Conservation (phyloP, 495 filamentous ascomycete species). For the Pseudomonodictys pantanalensis region DNA sequence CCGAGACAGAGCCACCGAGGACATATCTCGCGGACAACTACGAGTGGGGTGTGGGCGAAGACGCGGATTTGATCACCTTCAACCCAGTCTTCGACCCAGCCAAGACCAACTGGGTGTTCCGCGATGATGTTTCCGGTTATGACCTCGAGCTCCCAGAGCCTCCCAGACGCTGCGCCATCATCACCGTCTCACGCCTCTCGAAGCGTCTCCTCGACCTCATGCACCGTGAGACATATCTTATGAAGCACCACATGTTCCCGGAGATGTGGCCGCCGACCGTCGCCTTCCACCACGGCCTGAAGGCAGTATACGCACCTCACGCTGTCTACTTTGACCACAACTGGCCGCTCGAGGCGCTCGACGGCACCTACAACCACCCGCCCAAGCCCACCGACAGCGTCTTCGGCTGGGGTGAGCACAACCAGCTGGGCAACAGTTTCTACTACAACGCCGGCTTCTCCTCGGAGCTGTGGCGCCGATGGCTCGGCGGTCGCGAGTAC, state of each 20-base stretch:
- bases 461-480: conserved; percentile 47
- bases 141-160: conserved; percentile 39
- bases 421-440: conserved; percentile 48
- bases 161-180: conserved; percentile 44
- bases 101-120: conserved; percentile 46
- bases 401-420: conserved; percentile 53
- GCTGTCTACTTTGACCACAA: conserved; percentile 49
- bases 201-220: conserved; percentile 40
- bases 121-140: conserved; percentile 45
- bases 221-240: conserved; percentile 41
- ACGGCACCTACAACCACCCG: conserved; percentile 47
- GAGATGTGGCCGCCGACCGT: conserved; percentile 45
- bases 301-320: conserved; percentile 49
- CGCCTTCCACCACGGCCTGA: conserved; percentile 44
- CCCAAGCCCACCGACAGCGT: conserved; percentile 39
- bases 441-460: conserved; percentile 51
- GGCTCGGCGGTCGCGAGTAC: conserved; percentile 48
- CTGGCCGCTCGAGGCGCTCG: conserved; percentile 46
- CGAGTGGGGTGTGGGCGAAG: conserved; percentile 59
- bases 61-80: conserved; percentile 55
- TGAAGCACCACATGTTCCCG: conserved; percentile 44
- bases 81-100: conserved; percentile 49
- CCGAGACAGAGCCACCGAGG: conserved; percentile 47
- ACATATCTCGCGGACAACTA: conserved; percentile 49
- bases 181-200: conserved; percentile 43